These are phyloP conservation scores for Xylaria castorea DNA, from an alignment of 495 filamentous ascomycete species.

Conservation along the genomic window DNA sequence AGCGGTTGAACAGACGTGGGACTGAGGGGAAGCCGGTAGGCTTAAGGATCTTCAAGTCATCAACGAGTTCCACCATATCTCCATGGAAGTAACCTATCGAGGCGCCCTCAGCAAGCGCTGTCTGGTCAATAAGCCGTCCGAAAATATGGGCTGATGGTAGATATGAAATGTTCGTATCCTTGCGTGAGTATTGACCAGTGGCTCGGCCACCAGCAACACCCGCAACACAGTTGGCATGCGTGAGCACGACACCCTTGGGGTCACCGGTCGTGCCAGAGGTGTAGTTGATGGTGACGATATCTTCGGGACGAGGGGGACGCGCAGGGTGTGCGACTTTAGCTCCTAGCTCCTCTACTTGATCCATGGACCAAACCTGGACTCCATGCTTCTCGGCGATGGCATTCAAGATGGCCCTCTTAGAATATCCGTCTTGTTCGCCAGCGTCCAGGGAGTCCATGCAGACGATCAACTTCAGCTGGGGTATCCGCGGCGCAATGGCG, in stretches of 20 bases:
- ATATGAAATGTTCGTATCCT: slow-evolving; percentile 79
- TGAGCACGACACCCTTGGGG: slow-evolving; percentile 91
- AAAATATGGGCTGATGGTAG: slow-evolving; percentile 96
- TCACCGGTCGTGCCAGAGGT: slow-evolving; percentile 95
- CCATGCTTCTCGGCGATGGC: slow-evolving; percentile 73
- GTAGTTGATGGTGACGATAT: slow-evolving; percentile 95
- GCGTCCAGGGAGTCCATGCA: slow-evolving; percentile 84
- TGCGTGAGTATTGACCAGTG: slow-evolving; percentile 54
- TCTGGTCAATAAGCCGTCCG: slow-evolving; percentile 82
- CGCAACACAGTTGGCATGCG: slow-evolving; percentile 80
- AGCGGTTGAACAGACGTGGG: slow-evolving; percentile 91
- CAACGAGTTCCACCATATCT: slow-evolving; percentile 83
- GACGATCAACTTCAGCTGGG: slow-evolving; percentile 86
- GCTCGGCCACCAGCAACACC: slow-evolving; percentile 66
- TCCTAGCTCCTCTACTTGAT: slow-evolving; percentile 79
- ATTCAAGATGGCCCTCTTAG: slow-evolving; percentile 79
- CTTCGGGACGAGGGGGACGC: slow-evolving; percentile 73
- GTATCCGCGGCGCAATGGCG: slow-evolving; percentile 79
- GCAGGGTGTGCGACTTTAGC: slow-evolving; percentile 67
- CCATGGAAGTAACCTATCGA: slow-evolving; percentile 95
- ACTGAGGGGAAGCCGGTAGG: slow-evolving; percentile 89
- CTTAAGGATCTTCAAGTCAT: slow-evolving; percentile 86
- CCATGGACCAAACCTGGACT: slow-evolving; percentile 77
- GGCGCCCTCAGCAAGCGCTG: slow-evolving; percentile 71
- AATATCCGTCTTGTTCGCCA: slow-evolving; percentile 77